Percentiles rank a stretch among this genome's conserved stretches.
phyloP scores from a whole-genome alignment of 1,139 yeast species.

The Hyphopichia khmerensis region DNA sequence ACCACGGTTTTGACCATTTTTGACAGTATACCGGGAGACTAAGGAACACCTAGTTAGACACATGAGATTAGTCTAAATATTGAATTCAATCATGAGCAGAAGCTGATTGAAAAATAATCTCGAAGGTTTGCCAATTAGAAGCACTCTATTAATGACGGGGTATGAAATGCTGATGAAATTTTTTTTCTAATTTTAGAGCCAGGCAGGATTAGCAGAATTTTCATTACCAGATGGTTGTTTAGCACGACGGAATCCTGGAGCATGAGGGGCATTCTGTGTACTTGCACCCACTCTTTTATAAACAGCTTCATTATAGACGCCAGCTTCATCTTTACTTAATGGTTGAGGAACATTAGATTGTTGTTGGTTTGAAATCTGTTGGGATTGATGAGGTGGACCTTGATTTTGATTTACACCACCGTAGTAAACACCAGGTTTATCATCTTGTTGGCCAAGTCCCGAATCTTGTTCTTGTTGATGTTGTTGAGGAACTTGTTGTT shows the following conservation, averaged over 20 bases:
- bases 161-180: too few relatives aligned
- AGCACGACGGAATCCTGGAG: constrained; percentile 6
- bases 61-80: too few relatives aligned
- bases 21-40: too few relatives aligned
- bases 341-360: constrained; percentile 10
- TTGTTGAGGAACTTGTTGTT: constrained; percentile 6
- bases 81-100: too few relatives aligned
- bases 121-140: too few relatives aligned
- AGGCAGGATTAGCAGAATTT: constrained; percentile 8
- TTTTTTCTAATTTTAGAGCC: constrained; percentile 8
- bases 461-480: constrained; percentile 5
- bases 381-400: constrained; percentile 10
- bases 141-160: too few relatives aligned
- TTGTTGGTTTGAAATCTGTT: constrained; percentile 9
- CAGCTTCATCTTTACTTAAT: constrained; percentile 6
- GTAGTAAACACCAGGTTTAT: not conserved
- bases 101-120: too few relatives aligned
- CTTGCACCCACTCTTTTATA: constrained; percentile 7
- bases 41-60: too few relatives aligned
- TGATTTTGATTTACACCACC: not conserved
- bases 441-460: not conserved
- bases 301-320: constrained; percentile 1
- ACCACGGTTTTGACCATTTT: too few relatives aligned
- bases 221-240: constrained; percentile 4
- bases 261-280: not conserved